These are phyloP conservation scores for Adansonia madagascariensis DNA, from an alignment of 441 rosid species.

Conservation along the genomic window DNA sequence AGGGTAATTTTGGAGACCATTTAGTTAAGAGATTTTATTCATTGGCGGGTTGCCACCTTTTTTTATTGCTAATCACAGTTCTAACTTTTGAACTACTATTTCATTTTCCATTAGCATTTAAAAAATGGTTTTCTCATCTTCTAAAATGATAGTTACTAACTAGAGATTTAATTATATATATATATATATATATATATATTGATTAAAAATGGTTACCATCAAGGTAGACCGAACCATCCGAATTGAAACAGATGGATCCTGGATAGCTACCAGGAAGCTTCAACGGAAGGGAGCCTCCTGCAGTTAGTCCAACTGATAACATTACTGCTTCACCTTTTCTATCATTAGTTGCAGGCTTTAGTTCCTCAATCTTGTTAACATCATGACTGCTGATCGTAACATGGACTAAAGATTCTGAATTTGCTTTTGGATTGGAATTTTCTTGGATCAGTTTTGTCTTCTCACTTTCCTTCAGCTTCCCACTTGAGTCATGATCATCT, in stretches of 20 bases:
- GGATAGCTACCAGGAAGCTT: slow-evolving; percentile 77
- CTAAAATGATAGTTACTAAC: not conserved
- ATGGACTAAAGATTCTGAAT: slow-evolving; percentile 54
- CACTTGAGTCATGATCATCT: slow-evolving; percentile 23
- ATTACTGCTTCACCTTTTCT: slow-evolving; percentile 41
- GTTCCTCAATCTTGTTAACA: slow-evolving; percentile 42
- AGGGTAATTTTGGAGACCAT: not conserved
- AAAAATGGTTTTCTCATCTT: not conserved
- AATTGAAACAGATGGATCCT: slow-evolving; percentile 85
- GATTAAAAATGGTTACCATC: slow-evolving; percentile 59
- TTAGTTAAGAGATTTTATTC: not conserved
- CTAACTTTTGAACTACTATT: not conserved
- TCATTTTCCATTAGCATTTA: not conserved
- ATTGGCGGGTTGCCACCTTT: not conserved
- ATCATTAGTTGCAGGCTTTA: slow-evolving; percentile 40
- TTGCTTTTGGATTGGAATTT: slow-evolving; percentile 35
- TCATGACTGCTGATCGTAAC: slow-evolving; percentile 33
- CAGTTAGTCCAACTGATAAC: slow-evolving; percentile 66
- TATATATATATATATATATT: not conserved
- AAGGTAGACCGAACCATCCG: slow-evolving; percentile 79
- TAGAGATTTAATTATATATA: not conserved
- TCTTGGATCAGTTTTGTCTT: slow-evolving; percentile 63
- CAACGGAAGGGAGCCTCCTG: slow-evolving; percentile 55
- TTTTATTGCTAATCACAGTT: not conserved
- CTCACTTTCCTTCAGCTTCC: slow-evolving; percentile 61